These are phyloP conservation scores for Aspergillus panamensis DNA, from an alignment of 495 filamentous ascomycete genomes.

Conservation along the genomic window DNA sequence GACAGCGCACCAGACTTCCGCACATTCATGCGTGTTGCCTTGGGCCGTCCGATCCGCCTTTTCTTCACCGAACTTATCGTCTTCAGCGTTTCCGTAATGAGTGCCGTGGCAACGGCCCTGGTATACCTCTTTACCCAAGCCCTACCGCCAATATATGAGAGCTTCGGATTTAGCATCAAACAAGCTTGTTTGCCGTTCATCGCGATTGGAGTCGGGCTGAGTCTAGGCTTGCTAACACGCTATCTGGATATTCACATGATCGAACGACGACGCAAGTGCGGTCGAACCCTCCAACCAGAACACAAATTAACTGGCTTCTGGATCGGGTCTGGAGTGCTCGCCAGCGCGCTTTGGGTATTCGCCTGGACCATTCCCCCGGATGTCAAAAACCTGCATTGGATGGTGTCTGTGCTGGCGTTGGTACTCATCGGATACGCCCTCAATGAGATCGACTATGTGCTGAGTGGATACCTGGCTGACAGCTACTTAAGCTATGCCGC, in stretches of 20 bases:
- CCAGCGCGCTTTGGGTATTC: constrained; percentile 48
- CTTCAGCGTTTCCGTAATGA: constrained; percentile 43
- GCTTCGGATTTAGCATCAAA: constrained; percentile 37
- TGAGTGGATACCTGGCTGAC: constrained; percentile 54
- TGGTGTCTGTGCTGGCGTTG: constrained; percentile 41
- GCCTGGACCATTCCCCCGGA: constrained; percentile 50
- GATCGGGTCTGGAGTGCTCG: constrained; percentile 46
- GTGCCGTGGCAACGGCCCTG: constrained; percentile 45
- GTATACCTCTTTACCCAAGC: constrained; percentile 56
- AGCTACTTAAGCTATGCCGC: constrained; percentile 52
- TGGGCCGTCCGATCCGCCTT: constrained; percentile 42
- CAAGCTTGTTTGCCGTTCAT: constrained; percentile 49
- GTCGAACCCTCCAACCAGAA: constrained; percentile 40
- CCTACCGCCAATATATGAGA: constrained; percentile 43
- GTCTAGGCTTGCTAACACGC: constrained; percentile 44
- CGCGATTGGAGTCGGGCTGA: constrained; percentile 44
- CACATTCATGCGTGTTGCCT: constrained; percentile 38
- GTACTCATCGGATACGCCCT: constrained; percentile 49
- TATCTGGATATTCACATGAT: constrained; percentile 41
- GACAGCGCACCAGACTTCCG: constrained; percentile 38
- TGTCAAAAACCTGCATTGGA: constrained; percentile 34
- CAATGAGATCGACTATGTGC: constrained; percentile 51
- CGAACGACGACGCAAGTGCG: constrained; percentile 27
- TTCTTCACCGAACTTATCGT: constrained; percentile 52
- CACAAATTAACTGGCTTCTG: constrained; percentile 51